phyloP scores from a whole-genome alignment of 1,284 basidiomycete genomes.

The Fomitopsis pinicola region DNA sequence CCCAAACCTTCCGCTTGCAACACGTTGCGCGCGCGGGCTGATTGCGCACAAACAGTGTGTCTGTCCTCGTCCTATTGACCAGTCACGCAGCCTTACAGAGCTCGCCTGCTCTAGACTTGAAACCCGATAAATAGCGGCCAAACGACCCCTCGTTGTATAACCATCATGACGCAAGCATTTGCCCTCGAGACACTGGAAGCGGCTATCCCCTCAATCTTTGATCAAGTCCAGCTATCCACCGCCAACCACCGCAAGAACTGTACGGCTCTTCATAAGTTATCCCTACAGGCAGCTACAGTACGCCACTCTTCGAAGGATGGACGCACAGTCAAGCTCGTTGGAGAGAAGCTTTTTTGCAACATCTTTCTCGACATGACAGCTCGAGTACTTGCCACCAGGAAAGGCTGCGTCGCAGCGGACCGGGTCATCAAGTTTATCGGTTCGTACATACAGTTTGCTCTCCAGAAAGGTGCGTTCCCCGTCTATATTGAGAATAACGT shows the following conservation, averaged over 20 bases:
- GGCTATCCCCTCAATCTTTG: constrained; percentile 43
- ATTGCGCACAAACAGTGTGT: too few relatives aligned
- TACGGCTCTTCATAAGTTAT: constrained; percentile 78
- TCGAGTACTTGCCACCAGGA: background rate
- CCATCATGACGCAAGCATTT: background rate
- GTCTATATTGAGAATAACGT: background rate
- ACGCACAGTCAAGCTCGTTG: constrained; percentile 52
- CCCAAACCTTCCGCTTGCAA: too few relatives aligned
- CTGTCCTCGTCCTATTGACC: too few relatives aligned
- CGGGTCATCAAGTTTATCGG: constrained; percentile 71
- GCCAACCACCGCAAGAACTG: constrained; percentile 89
- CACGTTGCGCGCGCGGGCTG: too few relatives aligned
- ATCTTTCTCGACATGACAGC: constrained; percentile 43
- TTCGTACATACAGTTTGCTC: constrained; percentile 72
- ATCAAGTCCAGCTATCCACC: constrained; percentile 74
- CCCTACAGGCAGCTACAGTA: constrained; percentile 54
- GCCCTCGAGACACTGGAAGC: background rate
- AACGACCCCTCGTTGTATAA: too few relatives aligned
- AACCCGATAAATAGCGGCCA: background rate
- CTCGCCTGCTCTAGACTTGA: background rate
- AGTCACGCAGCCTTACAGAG: too few relatives aligned
- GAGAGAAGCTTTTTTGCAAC: constrained; percentile 77
- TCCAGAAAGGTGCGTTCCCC: constrained; percentile 60
- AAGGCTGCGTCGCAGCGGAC: background rate
- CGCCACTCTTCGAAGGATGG: constrained; percentile 46